These are phyloP conservation scores for Gaultheria prostrata DNA, from an alignment of 148 eudicot genomes.

Conservation along the genomic window DNA sequence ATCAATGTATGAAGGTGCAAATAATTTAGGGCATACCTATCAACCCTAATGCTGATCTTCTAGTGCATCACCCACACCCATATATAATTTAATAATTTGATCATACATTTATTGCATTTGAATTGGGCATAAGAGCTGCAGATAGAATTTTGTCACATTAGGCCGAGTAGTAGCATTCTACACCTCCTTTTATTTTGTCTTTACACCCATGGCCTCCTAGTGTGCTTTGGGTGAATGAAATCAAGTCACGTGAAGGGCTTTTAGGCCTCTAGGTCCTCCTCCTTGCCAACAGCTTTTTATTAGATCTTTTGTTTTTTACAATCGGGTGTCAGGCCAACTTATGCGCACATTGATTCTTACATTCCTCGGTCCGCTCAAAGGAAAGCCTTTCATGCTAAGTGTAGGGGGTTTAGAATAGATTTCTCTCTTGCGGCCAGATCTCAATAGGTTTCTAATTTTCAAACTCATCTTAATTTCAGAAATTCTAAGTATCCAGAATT, in stretches of 20 bases:
- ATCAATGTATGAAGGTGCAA: neutral
- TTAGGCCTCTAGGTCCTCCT: conserved; percentile 9
- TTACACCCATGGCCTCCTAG: neutral
- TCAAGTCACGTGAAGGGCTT: conserved; percentile 33
- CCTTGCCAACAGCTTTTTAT: neutral
- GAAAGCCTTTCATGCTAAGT: too few species aligned
- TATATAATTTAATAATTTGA: neutral
- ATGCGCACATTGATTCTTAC: too few species aligned
- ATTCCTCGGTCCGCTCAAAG: too few species aligned
- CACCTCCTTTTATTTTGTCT: conserved; percentile 28
- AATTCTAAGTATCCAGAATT: too few species aligned
- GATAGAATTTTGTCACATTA: conserved; percentile 22
- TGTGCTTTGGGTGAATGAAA: conserved; percentile 24
- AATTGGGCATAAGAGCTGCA: neutral
- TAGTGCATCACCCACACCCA: neutral
- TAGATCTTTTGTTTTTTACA: too few species aligned
- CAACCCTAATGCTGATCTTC: neutral
- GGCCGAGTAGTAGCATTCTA: conserved; percentile 41
- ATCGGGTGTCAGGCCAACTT: too few species aligned
- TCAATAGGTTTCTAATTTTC: too few species aligned
- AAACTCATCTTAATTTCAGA: too few species aligned
- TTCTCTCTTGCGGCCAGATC: too few species aligned
- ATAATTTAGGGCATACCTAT: neutral
- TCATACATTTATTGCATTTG: neutral
- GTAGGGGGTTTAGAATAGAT: too few species aligned